phyloP scores from a whole-genome alignment of 169 alveolate species.

The Plasmodium knowlesi region DNA sequence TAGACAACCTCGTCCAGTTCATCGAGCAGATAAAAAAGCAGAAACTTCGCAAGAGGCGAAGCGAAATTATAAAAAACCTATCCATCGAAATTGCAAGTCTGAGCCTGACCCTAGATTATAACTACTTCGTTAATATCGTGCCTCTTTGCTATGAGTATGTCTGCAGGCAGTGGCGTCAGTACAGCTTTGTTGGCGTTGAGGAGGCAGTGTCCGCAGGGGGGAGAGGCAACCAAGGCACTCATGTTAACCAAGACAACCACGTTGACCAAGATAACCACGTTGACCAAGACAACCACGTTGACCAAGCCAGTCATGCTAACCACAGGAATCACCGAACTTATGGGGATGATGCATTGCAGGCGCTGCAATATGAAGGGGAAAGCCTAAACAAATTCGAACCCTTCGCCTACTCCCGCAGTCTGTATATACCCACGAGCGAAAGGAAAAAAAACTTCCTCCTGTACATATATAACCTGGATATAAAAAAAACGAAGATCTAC shows the following conservation, averaged over 20 bases:
- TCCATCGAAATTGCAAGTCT: constrained; percentile 52
- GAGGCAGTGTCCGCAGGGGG: neutral
- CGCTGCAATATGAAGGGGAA: neutral
- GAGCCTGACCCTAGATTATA: constrained; percentile 33
- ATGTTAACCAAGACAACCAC: neutral
- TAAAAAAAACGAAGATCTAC: constrained; percentile 58
- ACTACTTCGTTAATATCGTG: constrained; percentile 20
- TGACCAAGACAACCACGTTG: too few species aligned
- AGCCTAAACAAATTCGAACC: neutral
- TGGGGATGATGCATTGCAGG: neutral
- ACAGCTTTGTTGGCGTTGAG: neutral
- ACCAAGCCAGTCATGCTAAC: too few species aligned
- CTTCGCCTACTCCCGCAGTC: neutral
- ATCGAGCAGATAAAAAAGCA: constrained; percentile 45
- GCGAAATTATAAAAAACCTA: constrained; percentile 23
- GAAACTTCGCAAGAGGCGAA: neutral
- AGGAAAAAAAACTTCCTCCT: constrained; percentile 11
- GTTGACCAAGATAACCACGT: too few species aligned
- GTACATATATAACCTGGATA: constrained; percentile 37
- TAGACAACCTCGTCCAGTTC: constrained; percentile 27
- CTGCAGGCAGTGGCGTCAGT: neutral
- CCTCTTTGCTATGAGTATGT: constrained; percentile 31
- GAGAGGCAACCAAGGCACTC: neutral
- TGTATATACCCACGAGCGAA: neutral
- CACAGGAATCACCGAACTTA: neutral